These are phyloP conservation scores for Arthroderma sp. DNA, from an alignment of 2,329 filamentous ascomycete species.

Conservation along the genomic window DNA sequence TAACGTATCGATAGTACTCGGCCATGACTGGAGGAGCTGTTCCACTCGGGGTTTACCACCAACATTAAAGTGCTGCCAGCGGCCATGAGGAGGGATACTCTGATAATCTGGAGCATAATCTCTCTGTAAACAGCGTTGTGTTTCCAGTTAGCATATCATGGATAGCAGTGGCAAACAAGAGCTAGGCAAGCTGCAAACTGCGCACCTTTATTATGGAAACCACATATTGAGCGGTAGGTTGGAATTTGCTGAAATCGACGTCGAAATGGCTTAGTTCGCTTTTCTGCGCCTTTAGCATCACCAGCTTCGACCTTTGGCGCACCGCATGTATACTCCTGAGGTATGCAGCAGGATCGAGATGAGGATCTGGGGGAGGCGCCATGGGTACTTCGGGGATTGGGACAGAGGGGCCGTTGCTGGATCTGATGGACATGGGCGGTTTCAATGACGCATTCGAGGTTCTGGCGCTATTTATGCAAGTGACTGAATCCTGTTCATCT, in stretches of 20 bases:
- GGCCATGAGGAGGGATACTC: conserved; percentile 65
- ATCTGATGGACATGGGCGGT: conserved; percentile 34
- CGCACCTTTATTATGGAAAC: conserved; percentile 86
- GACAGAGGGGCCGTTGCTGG: conserved; percentile 32
- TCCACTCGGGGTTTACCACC: conserved; percentile 40
- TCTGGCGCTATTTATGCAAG: conserved; percentile 30
- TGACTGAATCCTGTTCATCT: conserved; percentile 28
- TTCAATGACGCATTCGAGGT: conserved; percentile 36
- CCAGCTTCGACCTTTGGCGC: conserved; percentile 59
- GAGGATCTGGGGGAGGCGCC: conserved; percentile 73
- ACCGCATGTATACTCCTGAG: conserved; percentile 81
- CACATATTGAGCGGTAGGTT: conserved; percentile 72
- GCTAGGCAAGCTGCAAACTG: background rate
- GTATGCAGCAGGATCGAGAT: conserved; percentile 78
- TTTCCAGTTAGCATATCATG: conserved; percentile 6
- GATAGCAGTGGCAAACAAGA: conserved; percentile 3
- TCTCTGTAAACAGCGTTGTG: conserved; percentile 29
- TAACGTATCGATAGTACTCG: conserved; percentile 27
- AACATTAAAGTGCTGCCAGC: conserved; percentile 53
- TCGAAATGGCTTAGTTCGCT: conserved; percentile 77
- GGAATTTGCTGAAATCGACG: conserved; percentile 74
- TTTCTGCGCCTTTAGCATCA: conserved; percentile 62
- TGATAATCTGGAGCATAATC: conserved; percentile 57
- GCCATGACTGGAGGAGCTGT: conserved; percentile 35
- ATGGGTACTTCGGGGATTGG: conserved; percentile 64